phyloP scores from a whole-genome alignment of 2,329 filamentous ascomycete species.

The Amphichorda felina region DNA sequence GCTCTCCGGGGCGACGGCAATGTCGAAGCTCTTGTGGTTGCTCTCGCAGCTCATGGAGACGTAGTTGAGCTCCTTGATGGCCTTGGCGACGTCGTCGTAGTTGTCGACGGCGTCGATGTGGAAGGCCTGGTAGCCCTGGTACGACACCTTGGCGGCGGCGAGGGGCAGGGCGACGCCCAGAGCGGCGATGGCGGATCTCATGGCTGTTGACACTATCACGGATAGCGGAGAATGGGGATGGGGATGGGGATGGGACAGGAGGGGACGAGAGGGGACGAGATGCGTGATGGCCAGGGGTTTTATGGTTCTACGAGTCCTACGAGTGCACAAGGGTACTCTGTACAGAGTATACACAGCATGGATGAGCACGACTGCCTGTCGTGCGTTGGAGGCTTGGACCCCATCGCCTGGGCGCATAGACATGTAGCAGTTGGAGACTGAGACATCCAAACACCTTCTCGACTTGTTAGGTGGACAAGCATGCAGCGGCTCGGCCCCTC shows the following conservation, averaged over 20 bases:
- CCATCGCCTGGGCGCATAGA: no score
- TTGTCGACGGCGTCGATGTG: slow-evolving; percentile 24
- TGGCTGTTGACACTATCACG: no score
- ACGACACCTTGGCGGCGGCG: slow-evolving; percentile 34
- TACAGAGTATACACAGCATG: no score
- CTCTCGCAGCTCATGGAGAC: slow-evolving; percentile 19
- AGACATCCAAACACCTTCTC: no score
- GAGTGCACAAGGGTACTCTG: no score
- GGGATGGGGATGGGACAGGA: neutral
- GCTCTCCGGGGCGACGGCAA: slow-evolving; percentile 24
- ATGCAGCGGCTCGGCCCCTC: no score
- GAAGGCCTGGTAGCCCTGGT: slow-evolving; percentile 32
- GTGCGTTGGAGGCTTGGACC: no score
- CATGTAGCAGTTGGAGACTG: no score
- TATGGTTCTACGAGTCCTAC: no score
- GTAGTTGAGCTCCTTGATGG: slow-evolving; percentile 21
- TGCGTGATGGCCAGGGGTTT: no score
- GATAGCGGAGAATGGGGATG: neutral
- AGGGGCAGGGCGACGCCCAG: slow-evolving; percentile 5
- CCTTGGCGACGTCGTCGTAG: slow-evolving; percentile 15
- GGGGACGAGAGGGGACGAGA: no score
- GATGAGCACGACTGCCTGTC: no score
- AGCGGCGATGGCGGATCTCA: neutral
- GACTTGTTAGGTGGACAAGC: slow-evolving; percentile 1
- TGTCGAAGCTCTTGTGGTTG: slow-evolving; percentile 16